Percentiles rank a stretch among this genome's conserved stretches.
These are phyloP conservation scores for Nematocida ironsii DNA, from an alignment of 371 early-diverging fungal species.

Conservation along the genomic window DNA sequence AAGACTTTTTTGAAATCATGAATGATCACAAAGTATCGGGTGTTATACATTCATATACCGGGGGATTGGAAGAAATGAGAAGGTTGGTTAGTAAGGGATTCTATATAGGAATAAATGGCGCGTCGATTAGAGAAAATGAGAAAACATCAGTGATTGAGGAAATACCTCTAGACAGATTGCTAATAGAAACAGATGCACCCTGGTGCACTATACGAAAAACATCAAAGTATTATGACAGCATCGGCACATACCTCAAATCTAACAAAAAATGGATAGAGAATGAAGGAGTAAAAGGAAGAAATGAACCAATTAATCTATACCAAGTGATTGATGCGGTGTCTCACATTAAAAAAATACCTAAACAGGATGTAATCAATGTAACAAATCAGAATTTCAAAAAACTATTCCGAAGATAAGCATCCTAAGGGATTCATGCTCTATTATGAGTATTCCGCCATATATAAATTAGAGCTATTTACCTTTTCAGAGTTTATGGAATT, in stretches of 20 bases:
- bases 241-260: slow-evolving; percentile 51
- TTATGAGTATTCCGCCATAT: too few species aligned
- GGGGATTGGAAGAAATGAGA: slow-evolving; percentile 76
- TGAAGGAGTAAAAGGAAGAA: slow-evolving; percentile 59
- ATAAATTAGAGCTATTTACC: too few species aligned
- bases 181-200: slow-evolving; percentile 81
- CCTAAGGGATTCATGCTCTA: too few species aligned
- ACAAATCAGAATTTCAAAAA: slow-evolving; percentile 38
- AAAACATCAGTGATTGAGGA: slow-evolving; percentile 75
- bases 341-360: slow-evolving; percentile 57
- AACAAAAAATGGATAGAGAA: slow-evolving; percentile 26
- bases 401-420: neutral
- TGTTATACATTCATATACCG: slow-evolving; percentile 89
- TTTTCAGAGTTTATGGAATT: neutral
- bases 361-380: slow-evolving; percentile 1
- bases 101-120: slow-evolving; percentile 92
- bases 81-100: slow-evolving; percentile 75
- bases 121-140: slow-evolving; percentile 82
- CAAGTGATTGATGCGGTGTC: slow-evolving; percentile 64
- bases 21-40: slow-evolving; percentile 71
- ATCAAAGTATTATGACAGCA: slow-evolving; percentile 75
- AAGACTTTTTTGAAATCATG: slow-evolving; percentile 70
- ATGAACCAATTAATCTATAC: slow-evolving; percentile 64
- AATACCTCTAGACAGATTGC: slow-evolving; percentile 78
- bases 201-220: slow-evolving; percentile 83